A percentile compares a stretch with the other conserved stretches of the same genome.
These are phyloP conservation scores for Elsinoe perseae DNA, from an alignment of 2,329 filamentous ascomycete genomes.

Conservation along the genomic window DNA sequence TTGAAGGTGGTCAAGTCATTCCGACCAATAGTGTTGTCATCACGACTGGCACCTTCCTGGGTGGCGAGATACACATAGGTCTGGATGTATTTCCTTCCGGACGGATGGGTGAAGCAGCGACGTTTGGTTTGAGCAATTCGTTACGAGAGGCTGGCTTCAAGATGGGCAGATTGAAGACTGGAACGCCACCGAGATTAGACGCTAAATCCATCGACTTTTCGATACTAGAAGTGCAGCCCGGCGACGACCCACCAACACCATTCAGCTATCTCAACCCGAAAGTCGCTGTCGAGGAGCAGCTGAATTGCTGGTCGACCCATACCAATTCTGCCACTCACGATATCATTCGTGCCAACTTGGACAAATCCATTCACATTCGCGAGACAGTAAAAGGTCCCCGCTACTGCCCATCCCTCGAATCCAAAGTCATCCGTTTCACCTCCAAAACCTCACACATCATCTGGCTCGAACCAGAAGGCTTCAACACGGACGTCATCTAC, in stretches of 20 bases:
- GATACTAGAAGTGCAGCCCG: slow-evolving; percentile 62
- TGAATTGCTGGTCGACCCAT: slow-evolving; percentile 78
- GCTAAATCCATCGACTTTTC: slow-evolving; percentile 73
- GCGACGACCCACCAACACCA: slow-evolving; percentile 77
- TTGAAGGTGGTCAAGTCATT: slow-evolving; percentile 82
- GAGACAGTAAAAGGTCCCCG: slow-evolving; percentile 90
- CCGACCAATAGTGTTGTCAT: slow-evolving; percentile 78
- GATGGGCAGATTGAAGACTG: slow-evolving; percentile 86
- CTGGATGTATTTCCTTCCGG: slow-evolving; percentile 77
- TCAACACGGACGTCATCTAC: slow-evolving; percentile 82
- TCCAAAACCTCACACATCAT: slow-evolving; percentile 78
- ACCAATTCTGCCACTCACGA: slow-evolving; percentile 79
- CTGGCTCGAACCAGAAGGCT: slow-evolving; percentile 95
- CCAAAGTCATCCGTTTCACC: slow-evolving; percentile 82
- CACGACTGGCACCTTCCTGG: slow-evolving; percentile 90
- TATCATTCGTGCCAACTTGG: slow-evolving; percentile 79
- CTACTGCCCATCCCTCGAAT: slow-evolving; percentile 92
- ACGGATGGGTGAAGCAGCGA: slow-evolving; percentile 87
- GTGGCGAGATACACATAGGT: slow-evolving; percentile 91
- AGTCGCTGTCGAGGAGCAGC: slow-evolving; percentile 72
- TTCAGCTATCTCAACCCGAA: slow-evolving; percentile 83
- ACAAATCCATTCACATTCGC: slow-evolving; percentile 91
- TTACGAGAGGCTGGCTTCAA: slow-evolving; percentile 80
- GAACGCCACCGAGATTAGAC: slow-evolving; percentile 83
- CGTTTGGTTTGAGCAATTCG: slow-evolving; percentile 85